Evolutionary conservation across 495 filamentous ascomycete genomes (phyloP).

Genomic region (Aspergillus bridgeri): DNA sequence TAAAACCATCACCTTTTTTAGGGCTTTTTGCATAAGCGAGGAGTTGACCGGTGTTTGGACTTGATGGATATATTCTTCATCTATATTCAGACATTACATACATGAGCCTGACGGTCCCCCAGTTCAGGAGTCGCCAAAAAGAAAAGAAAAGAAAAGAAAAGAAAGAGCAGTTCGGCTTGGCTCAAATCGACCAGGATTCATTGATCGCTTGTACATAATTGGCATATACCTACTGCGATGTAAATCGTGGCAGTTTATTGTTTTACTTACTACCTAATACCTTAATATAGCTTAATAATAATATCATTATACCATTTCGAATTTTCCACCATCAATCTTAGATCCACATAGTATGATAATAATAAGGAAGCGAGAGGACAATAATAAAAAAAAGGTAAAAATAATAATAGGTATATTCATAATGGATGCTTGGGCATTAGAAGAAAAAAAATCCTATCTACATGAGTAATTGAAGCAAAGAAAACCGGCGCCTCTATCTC

Average conservation of each 20-base stretch:
- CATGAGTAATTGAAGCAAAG: slow-evolving; percentile 9
- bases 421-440: slow-evolving; percentile 1
- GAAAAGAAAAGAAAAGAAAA: background rate
- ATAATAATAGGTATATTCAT: slow-evolving; percentile 3
- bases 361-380: no score
- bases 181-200: background rate
- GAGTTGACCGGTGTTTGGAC: background rate
- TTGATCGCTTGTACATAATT: background rate
- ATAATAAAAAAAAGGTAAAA: background rate
- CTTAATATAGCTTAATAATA: no score
- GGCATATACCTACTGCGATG: background rate
- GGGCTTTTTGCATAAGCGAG: background rate
- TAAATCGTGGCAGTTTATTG: background rate
- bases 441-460: slow-evolving; percentile 4
- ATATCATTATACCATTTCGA: no score
- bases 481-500: slow-evolving; percentile 40
- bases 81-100: background rate
- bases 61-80: no score
- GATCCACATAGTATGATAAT: no score
- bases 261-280: background rate
- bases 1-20: background rate
- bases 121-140: background rate
- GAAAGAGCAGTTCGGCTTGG: background rate
- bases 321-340: no score
- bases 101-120: background rate